These are phyloP conservation scores for Margaritispora aquatica DNA, from an alignment of 495 filamentous ascomycete genomes.

Conservation along the genomic window DNA sequence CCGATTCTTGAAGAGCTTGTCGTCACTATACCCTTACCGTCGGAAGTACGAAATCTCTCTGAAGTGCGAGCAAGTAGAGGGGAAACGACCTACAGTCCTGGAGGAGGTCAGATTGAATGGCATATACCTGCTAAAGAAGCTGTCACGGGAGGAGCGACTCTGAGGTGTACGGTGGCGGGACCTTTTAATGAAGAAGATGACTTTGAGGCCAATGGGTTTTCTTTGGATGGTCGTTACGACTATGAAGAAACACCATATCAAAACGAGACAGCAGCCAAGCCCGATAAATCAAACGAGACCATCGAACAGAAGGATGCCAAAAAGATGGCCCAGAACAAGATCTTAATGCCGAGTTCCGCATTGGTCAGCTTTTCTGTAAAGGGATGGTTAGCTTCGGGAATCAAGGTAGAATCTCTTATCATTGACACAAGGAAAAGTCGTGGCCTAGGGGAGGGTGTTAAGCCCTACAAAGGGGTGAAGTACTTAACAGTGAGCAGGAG, in stretches of 20 bases:
- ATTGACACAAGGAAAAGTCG: slow-evolving; percentile 81
- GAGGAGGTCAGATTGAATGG: slow-evolving; percentile 76
- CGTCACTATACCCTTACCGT: slow-evolving; percentile 76
- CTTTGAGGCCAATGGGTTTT: slow-evolving; percentile 39
- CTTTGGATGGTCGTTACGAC: slow-evolving; percentile 46
- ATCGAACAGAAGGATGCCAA: slow-evolving; percentile 39
- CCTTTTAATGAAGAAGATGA: slow-evolving; percentile 57
- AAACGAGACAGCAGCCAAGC: slow-evolving; percentile 35
- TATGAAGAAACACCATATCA: slow-evolving; percentile 53
- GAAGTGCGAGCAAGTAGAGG: slow-evolving; percentile 80
- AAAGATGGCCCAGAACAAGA: slow-evolving; percentile 63
- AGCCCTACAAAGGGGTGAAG: slow-evolving; percentile 97
- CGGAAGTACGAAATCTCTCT: slow-evolving; percentile 75
- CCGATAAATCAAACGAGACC: slow-evolving; percentile 29
- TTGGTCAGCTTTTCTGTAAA: slow-evolving; percentile 85
- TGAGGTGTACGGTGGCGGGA: slow-evolving; percentile 76
- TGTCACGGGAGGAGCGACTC: slow-evolving; percentile 58
- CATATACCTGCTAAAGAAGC: slow-evolving; percentile 64
- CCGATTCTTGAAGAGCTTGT: slow-evolving; percentile 74
- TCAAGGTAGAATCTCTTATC: slow-evolving; percentile 83
- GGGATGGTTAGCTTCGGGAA: slow-evolving; percentile 91
- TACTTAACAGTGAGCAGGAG: slow-evolving; percentile 85
- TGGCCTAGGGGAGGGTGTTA: slow-evolving; percentile 79
- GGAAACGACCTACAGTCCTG: slow-evolving; percentile 72
- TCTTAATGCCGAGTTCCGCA: slow-evolving; percentile 86